Base-by-base conservation (phyloP, 805 yeast species). In the Yarrowia osloensis region DNA sequence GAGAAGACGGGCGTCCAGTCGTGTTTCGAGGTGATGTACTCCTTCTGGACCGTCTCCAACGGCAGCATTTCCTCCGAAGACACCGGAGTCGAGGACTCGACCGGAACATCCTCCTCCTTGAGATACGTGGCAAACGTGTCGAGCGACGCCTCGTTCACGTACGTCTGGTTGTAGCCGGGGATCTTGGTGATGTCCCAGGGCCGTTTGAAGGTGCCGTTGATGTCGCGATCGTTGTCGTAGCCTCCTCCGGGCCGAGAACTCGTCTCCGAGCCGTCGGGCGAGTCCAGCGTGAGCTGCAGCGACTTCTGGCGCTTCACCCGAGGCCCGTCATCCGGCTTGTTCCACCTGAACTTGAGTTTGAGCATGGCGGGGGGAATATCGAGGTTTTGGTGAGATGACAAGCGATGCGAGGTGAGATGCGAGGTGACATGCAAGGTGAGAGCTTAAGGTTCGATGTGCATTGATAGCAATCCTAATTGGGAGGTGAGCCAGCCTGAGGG, bases 121-220 rank as follows among this genome's bases (percentile, higher is more conserved):
- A 61, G 24, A 15, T 42, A 42, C 8, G 17, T 2, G 3, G 50
- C 42, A 24, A 61, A 61, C 17, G 15, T 44, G 3, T 42, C 65
- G 6, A 61, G 42, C 2, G 65, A 61, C 37, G 50, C 52, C 24
- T 61, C 42, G 24, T 61, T 61, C 33, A 61, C 54, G 13, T 44
- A 61, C 12, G 31, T 24, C 54, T 61, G 50, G 54, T 61, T 46
- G 26, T 61, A 61, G 2, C 42, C 65, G 12, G 65, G 65, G 26
- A 61, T 44, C 42, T 46, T 61, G 28, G 65, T 61, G 54, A 61
- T 61, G 9, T 61, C 65, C 65, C 65, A 61, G 29, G 65, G 65
- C 42, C 65, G 28, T 3, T 61, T 61, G 42, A 61, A 61, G 6
- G 54, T 61, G 21, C 65, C 65, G 28, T 29, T 42, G 24, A 42